Evolutionary conservation across 352 stramenopile genomes (phyloP), one percentile per base, ranked within the genome.

Genomic region (Phytopythium cucurbitacearum): DNA sequence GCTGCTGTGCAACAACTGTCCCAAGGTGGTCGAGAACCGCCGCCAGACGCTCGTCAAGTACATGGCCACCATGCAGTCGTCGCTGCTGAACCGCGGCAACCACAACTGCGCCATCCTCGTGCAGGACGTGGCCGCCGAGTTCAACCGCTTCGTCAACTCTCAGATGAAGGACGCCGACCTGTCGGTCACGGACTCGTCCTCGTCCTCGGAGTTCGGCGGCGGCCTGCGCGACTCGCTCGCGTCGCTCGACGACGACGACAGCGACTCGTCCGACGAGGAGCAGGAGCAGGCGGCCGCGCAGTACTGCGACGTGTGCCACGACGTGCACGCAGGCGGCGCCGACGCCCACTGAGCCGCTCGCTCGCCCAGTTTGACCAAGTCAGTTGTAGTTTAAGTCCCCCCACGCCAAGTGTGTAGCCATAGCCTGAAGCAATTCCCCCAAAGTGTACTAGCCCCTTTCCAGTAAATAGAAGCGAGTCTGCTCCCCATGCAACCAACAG

Each of bases 71-170:
- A 44, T 76, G 7, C 67, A 76, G 53, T 56, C 64, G 5, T 72
- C 64, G 36, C 64, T 76, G 33, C 51, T 73, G 37, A 76, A 76
- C 37, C 51, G 60, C 28, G 64, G 67, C 57, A 76, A 76, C 35
- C 67, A 76, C 33, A 32, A 50, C 45, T 76, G 67, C 57, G 48
- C 45, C 41, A 57, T 76, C 28, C 60, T 76, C 13, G 49, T 67
- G 42, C 56, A 59, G 37, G 56, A 69, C 35, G 60, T 76, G 44
- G 67, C 60, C 11, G 49, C 50, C 21, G 64, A 72, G 56, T 64
- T 76, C 48, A 72, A 73, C 47, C 57, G 64, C 54, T 76, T 76
- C 48, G 47, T 76, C 45, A 53, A 60, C 12, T 66, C 62, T 36
- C 51, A 49, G 11, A 71, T 74, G 59, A 69, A 74, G 48, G 53